Conservation (phyloP, 805 yeast genomes). For the Grigorovia humatica region DNA sequence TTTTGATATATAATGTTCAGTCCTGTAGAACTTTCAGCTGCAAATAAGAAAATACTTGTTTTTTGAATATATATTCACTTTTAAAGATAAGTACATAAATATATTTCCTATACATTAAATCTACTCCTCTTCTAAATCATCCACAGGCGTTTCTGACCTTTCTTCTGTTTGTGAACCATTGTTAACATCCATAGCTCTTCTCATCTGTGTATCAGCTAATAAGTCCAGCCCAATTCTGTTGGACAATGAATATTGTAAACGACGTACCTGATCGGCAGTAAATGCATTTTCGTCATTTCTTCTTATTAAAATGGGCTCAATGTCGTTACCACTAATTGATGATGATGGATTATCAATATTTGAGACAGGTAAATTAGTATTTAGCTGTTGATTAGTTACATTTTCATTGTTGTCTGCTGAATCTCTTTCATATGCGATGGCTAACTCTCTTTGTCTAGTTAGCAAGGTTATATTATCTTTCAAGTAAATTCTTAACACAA, state of each 20-base stretch:
- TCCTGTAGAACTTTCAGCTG: background rate
- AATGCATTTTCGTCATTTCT: conserved; percentile 7
- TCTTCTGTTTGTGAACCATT: conserved; percentile 11
- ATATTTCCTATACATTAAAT: background rate
- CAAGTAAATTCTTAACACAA: conserved; percentile 24
- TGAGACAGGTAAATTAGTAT: background rate
- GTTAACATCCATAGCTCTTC: conserved; percentile 1
- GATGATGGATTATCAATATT: background rate
- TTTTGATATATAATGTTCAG: too few species aligned
- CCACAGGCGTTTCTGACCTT: conserved; percentile 20
- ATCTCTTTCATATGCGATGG: conserved; percentile 20
- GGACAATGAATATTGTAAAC: conserved; percentile 19
- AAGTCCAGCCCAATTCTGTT: conserved; percentile 9
- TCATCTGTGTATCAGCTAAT: conserved; percentile 1
- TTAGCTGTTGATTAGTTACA: background rate
- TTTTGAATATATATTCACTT: background rate
- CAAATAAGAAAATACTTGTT: background rate
- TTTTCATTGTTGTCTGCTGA: conserved; percentile 9
- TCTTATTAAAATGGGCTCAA: background rate
- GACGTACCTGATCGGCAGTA: conserved; percentile 19
- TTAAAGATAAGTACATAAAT: background rate
- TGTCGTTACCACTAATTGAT: background rate
- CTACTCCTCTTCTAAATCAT: background rate
- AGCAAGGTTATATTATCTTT: conserved; percentile 26
- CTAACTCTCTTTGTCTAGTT: conserved; percentile 27